Evolutionary conservation across 2,329 filamentous ascomycete species (phyloP).

Genomic region (Xylaria hypoxylon): DNA sequence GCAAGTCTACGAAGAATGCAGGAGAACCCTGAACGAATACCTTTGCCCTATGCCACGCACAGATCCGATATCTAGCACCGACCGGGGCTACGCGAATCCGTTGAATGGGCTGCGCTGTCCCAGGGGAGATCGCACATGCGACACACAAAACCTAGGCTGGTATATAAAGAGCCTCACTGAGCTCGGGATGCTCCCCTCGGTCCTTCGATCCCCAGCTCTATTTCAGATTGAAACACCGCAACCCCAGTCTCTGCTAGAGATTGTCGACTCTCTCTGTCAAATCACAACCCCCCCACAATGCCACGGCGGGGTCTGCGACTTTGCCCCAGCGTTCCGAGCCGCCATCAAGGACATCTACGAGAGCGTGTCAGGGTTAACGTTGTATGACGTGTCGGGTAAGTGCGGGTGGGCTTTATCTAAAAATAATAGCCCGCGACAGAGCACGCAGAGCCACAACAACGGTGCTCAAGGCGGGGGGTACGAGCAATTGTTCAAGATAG

Average conservation of each 20-base stretch:
- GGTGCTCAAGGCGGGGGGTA: conserved; percentile 52
- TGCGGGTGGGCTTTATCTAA: conserved; percentile 61
- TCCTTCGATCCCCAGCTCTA: conserved; percentile 39
- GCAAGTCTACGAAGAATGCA: conserved; percentile 62
- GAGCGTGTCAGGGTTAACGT: conserved; percentile 61
- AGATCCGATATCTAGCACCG: background rate
- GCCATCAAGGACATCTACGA: conserved; percentile 64
- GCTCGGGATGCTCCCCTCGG: conserved; percentile 56
- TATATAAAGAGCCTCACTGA: conserved; percentile 64
- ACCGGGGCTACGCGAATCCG: background rate
- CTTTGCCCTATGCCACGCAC: conserved; percentile 43
- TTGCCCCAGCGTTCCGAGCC: conserved; percentile 59
- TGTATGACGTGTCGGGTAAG: conserved; percentile 61
- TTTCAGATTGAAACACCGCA: conserved; percentile 43
- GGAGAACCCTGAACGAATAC: conserved; percentile 59
- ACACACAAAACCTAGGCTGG: conserved; percentile 66
- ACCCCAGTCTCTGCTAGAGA: conserved; percentile 57
- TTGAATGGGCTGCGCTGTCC: conserved; percentile 61
- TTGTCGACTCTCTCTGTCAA: conserved; percentile 58
- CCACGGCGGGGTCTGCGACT: conserved; percentile 60
- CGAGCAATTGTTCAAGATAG: conserved; percentile 29
- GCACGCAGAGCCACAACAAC: conserved; percentile 48
- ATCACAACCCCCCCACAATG: conserved; percentile 59
- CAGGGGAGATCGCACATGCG: conserved; percentile 62
- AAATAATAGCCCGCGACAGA: conserved; percentile 26